Conservation (phyloP, 441 rosid genomes). For the Erodium trifolium region DNA sequence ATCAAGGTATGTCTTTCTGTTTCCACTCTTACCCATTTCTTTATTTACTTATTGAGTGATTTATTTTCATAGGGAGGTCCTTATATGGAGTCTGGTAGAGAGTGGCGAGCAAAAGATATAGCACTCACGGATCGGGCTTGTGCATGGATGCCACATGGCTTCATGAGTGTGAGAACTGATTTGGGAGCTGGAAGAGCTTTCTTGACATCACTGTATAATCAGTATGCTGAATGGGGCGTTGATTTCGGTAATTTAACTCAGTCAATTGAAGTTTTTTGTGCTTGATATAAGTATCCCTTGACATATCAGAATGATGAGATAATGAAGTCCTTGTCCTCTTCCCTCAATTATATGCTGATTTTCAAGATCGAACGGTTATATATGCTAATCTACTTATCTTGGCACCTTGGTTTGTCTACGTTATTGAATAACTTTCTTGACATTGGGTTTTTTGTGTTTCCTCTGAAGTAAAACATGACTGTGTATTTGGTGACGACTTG, state of each 20-base stretch:
- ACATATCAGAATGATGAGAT: no score
- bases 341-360: neutral
- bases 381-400: neutral
- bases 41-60: neutral
- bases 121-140: conserved; percentile 76
- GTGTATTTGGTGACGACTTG: conserved; percentile 75
- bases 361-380: neutral
- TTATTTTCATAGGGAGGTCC: conserved; percentile 43
- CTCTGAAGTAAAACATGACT: conserved; percentile 72
- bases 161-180: conserved; percentile 73
- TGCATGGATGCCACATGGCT: conserved; percentile 83
- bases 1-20: conserved; percentile 32
- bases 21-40: no score
- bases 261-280: no score
- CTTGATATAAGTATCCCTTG: no score
- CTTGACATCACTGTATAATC: conserved; percentile 70
- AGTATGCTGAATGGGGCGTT: conserved; percentile 84
- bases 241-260: conserved; percentile 54
- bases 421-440: neutral
- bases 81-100: conserved; percentile 47
- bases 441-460: neutral
- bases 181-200: conserved; percentile 77
- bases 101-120: conserved; percentile 71
- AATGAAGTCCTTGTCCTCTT: neutral
- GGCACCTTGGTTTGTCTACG: neutral